Percentiles rank a stretch among this genome's conserved stretches.
Evolutionary conservation across 495 filamentous ascomycete genomes (phyloP).

Genomic region (Parathielavia appendiculata): DNA sequence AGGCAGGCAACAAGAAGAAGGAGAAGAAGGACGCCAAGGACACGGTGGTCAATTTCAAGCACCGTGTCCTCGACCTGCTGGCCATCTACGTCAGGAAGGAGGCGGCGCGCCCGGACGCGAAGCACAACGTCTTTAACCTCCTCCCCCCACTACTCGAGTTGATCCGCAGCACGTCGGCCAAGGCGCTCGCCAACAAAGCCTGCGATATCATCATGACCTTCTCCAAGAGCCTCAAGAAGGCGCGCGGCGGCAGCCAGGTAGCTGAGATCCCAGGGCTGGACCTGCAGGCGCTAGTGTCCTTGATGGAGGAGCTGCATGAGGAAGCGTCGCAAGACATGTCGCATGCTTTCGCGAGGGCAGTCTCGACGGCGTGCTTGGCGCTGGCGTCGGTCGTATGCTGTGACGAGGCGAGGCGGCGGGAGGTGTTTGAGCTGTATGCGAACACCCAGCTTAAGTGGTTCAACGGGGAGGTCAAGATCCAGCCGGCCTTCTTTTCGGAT

Average conservation of each 20-base stretch:
- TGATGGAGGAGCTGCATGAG: slow-evolving; percentile 63
- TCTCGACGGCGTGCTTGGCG: slow-evolving; percentile 45
- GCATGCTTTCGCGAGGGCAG: slow-evolving; percentile 47
- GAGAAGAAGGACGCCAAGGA: slow-evolving; percentile 82
- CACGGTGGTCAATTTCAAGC: slow-evolving; percentile 92
- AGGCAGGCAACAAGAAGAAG: slow-evolving; percentile 58
- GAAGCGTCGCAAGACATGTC: slow-evolving; percentile 59
- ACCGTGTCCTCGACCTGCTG: slow-evolving; percentile 81
- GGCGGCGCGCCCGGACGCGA: slow-evolving; percentile 48
- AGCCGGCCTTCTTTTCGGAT: slow-evolving; percentile 46
- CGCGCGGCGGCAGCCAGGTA: slow-evolving; percentile 23
- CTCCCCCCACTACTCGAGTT: slow-evolving; percentile 55
- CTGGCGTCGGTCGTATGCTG: slow-evolving; percentile 42
- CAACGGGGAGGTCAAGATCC: slow-evolving; percentile 43
- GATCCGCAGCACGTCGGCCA: slow-evolving; percentile 54
- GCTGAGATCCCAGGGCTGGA: slow-evolving; percentile 33
- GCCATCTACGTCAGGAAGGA: slow-evolving; percentile 80
- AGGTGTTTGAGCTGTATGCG: slow-evolving; percentile 38
- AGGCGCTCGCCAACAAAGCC: slow-evolving; percentile 69
- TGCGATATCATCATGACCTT: slow-evolving; percentile 62
- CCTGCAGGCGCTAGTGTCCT: slow-evolving; percentile 41
- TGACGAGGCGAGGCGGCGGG: slow-evolving; percentile 30
- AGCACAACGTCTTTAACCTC: slow-evolving; percentile 56
- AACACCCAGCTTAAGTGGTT: slow-evolving; percentile 43
- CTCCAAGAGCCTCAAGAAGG: slow-evolving; percentile 63